Conservation (phyloP, 345 rosid genomes). For the Eutrema yunnanense region DNA sequence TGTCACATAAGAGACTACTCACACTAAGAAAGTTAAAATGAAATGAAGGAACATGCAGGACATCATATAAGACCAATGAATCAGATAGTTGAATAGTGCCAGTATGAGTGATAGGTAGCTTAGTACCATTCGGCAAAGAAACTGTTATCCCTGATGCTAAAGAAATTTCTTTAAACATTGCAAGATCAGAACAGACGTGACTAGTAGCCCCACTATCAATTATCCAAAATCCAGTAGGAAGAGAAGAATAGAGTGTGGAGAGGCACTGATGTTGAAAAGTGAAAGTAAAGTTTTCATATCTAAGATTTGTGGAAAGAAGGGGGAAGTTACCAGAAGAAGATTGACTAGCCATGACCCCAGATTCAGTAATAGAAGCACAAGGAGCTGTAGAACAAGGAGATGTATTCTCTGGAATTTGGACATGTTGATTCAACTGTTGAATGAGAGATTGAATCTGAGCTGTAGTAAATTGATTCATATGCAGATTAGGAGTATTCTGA, state of each 20-base stretch:
- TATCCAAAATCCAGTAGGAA: background rate
- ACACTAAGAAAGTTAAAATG: background rate
- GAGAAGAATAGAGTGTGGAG: fast-evolving
- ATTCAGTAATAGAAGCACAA: background rate
- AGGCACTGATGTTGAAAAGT: background rate
- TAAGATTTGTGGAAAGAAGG: background rate
- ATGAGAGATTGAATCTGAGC: background rate
- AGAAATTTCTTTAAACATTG: background rate
- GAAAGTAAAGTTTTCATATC: background rate
- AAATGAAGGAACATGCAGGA: background rate
- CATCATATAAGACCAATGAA: background rate
- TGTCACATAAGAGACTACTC: background rate
- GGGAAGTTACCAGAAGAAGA: background rate
- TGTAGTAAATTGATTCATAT: background rate
- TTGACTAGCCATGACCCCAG: background rate
- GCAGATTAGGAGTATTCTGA: no score
- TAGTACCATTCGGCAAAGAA: background rate
- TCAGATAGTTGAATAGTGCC: background rate
- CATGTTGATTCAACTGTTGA: background rate
- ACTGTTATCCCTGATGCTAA: background rate
- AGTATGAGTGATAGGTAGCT: background rate
- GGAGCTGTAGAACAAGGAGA: background rate
- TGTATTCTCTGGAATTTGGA: background rate
- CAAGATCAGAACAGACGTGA: background rate
- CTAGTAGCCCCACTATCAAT: background rate